These are phyloP conservation scores for Aspergillus brunneoviolaceus DNA, from an alignment of 2,329 filamentous ascomycete species.

Conservation along the genomic window DNA sequence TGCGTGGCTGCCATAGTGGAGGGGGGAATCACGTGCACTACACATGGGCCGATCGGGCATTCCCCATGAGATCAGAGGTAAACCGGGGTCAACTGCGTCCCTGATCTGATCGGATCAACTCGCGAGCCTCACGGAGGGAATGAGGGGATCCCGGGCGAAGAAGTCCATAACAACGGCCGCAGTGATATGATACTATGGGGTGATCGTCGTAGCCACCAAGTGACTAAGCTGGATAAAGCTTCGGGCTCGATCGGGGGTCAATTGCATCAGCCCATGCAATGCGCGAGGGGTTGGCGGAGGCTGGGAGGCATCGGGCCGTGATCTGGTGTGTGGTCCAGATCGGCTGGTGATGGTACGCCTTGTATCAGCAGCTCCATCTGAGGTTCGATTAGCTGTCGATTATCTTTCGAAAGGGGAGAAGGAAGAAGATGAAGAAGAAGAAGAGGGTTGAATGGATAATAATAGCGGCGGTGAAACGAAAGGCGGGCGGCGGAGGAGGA, in stretches of 20 bases:
- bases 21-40: not conserved
- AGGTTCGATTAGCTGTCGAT: not conserved
- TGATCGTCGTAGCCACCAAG: not conserved
- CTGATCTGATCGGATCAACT: not conserved
- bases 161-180: not conserved
- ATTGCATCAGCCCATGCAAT: not conserved
- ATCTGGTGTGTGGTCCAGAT: not conserved
- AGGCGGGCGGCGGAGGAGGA: constrained; percentile 8
- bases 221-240: not conserved
- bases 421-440: too few relatives aligned
- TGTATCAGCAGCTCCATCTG: not conserved
- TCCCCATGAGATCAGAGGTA: not conserved
- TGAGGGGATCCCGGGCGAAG: not conserved
- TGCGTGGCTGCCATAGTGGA: not conserved
- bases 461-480: not conserved
- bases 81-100: not conserved
- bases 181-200: not conserved
- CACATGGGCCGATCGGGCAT: not conserved
- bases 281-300: not conserved
- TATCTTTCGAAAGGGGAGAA: too few relatives aligned
- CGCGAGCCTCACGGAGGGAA: not conserved
- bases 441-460: not conserved
- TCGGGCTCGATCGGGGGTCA: too few relatives aligned
- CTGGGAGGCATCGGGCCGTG: not conserved
- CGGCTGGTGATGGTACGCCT: not conserved